Percentiles rank a stretch among this genome's conserved stretches.
phyloP scores from a whole-genome alignment of 2,329 filamentous ascomycete species.

The Stagonosporopsis vannaccii region DNA sequence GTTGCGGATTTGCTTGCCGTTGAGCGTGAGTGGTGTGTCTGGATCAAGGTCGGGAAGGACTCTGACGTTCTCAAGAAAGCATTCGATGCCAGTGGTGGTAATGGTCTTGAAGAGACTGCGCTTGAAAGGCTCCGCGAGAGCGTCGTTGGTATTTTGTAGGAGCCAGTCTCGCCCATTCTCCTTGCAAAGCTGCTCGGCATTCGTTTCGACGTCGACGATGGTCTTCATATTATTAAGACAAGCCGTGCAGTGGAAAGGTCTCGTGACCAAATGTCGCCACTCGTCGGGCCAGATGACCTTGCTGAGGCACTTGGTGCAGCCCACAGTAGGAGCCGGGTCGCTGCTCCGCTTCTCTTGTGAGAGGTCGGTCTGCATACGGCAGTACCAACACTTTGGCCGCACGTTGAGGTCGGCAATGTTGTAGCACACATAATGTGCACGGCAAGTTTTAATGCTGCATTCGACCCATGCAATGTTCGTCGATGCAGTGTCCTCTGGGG shows the following conservation, averaged over 20 bases:
- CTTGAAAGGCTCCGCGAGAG: constrained; percentile 51
- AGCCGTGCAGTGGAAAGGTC: constrained; percentile 54
- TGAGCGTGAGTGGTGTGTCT: constrained; percentile 37
- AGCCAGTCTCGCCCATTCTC: constrained; percentile 58
- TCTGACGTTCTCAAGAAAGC: constrained; percentile 49
- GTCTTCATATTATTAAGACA: constrained; percentile 50
- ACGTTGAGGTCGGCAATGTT: constrained; percentile 52
- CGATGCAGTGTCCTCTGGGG: constrained; percentile 36
- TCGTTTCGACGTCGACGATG: constrained; percentile 50
- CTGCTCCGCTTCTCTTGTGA: constrained; percentile 3
- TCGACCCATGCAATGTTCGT: constrained; percentile 57
- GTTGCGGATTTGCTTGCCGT: constrained; percentile 56
- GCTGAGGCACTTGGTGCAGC: constrained; percentile 56
- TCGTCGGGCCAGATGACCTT: constrained; percentile 57
- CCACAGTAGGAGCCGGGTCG: constrained; percentile 50
- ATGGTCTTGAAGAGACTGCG: constrained; percentile 49
- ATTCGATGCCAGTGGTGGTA: constrained; percentile 34
- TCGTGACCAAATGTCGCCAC: constrained; percentile 45
- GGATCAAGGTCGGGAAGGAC: constrained; percentile 41
- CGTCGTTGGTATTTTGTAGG: constrained; percentile 50
- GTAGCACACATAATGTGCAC: constrained; percentile 62
- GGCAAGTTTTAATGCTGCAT: constrained; percentile 54
- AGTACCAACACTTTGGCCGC: constrained; percentile 60
- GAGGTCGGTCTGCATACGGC: constrained; percentile 41
- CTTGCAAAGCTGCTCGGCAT: constrained; percentile 45